These are phyloP conservation scores for Aspergillus sp. DNA, from an alignment of 2,329 filamentous ascomycete species.

Conservation along the genomic window DNA sequence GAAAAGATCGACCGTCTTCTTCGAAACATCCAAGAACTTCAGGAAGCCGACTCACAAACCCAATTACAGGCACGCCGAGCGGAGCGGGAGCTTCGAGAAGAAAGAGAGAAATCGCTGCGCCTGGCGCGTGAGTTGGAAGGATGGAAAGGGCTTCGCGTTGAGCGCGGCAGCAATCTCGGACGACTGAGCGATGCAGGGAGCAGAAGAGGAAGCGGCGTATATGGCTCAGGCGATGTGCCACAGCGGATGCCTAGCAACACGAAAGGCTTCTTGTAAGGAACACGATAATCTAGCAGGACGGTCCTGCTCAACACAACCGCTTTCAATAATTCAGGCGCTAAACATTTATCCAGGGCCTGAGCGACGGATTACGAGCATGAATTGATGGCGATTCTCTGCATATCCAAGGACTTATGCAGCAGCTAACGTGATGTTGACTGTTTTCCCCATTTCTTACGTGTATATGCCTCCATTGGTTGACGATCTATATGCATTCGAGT, in stretches of 20 bases:
- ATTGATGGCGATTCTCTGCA: conserved; percentile 9
- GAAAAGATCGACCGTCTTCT: conserved; percentile 91
- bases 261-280: conserved; percentile 69
- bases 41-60: conserved; percentile 77
- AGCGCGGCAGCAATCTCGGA: conserved; percentile 50
- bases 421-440: neutral
- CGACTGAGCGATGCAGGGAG: conserved; percentile 41
- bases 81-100: conserved; percentile 86
- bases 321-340: neutral
- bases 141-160: conserved; percentile 70
- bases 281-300: conserved; percentile 17
- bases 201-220: conserved; percentile 39
- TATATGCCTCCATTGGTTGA: conserved; percentile 1
- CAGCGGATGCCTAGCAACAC: conserved; percentile 70
- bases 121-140: conserved; percentile 87
- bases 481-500: conserved; percentile 4
- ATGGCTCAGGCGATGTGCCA: conserved; percentile 53
- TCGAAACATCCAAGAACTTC: conserved; percentile 87
- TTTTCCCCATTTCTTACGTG: neutral
- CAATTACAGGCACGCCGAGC: conserved; percentile 81
- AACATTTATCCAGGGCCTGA: conserved; percentile 13
- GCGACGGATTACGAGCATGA: conserved; percentile 18
- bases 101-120: conserved; percentile 74
- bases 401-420: conserved; percentile 1
- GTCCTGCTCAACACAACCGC: conserved; percentile 14